Percentiles rank a stretch among this genome's conserved stretches.
Evolutionary conservation across 805 yeast species (phyloP).

Genomic region (Candida verbasci): DNA sequence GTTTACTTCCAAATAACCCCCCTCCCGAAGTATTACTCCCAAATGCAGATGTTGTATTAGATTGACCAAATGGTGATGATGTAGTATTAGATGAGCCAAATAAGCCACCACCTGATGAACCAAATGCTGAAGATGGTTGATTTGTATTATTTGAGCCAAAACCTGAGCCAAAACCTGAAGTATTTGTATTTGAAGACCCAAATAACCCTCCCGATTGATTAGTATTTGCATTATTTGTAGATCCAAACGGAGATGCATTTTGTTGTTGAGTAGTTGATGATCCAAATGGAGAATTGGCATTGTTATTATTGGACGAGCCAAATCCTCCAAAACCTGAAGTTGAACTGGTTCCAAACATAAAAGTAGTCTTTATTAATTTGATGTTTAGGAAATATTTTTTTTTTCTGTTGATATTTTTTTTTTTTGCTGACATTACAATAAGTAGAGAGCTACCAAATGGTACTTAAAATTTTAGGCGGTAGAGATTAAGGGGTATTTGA

Average conservation of each 20-base stretch:
- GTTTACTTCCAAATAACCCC: constrained; percentile 24
- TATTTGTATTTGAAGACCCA: constrained; percentile 11
- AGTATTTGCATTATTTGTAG: constrained; percentile 10
- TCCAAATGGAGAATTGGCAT: constrained; percentile 33
- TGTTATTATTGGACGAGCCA: constrained; percentile 18
- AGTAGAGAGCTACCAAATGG: background rate
- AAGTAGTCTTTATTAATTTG: no score
- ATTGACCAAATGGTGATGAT: constrained; percentile 26
- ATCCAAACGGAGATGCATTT: constrained; percentile 18
- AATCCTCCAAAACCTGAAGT: constrained; percentile 53
- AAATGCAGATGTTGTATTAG: constrained; percentile 33
- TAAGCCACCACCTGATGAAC: constrained; percentile 15
- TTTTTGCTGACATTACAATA: background rate
- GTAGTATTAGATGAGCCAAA: constrained; percentile 22
- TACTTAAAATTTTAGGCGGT: no score
- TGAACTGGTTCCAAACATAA: constrained; percentile 50
- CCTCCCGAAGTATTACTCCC: constrained; percentile 22
- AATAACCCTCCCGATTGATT: constrained; percentile 6
- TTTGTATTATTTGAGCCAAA: constrained; percentile 13
- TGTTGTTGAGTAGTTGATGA: constrained; percentile 17
- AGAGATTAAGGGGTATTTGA: no score
- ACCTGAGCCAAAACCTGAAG: constrained; percentile 24
- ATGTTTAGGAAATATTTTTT: constrained; percentile 3
- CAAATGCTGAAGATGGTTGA: constrained; percentile 19
- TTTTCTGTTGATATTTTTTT: constrained; percentile 1